Conservation (phyloP, 1,139 yeast genomes). For the Geotrichum klebahnii region DNA sequence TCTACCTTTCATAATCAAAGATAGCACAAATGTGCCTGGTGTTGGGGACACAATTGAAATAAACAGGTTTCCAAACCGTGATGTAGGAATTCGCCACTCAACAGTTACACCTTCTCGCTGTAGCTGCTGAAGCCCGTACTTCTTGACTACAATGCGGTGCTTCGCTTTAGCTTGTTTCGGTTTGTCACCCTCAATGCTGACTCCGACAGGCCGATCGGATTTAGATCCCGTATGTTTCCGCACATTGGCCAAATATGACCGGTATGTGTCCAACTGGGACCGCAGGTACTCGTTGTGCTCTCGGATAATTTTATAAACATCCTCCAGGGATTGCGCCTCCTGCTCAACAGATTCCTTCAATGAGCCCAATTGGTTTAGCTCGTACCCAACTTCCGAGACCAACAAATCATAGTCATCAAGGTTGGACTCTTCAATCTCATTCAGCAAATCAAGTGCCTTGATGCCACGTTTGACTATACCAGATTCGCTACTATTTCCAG, state of each 20-base stretch:
- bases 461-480: slow-evolving; percentile 40
- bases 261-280: slow-evolving; percentile 40
- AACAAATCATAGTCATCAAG: slow-evolving; percentile 37
- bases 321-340: slow-evolving; percentile 39
- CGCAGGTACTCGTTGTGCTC: slow-evolving; percentile 42
- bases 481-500: slow-evolving; percentile 36
- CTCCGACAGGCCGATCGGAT: slow-evolving; percentile 32
- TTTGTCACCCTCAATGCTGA: slow-evolving; percentile 25
- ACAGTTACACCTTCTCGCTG: slow-evolving; percentile 36
- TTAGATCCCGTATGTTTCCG: slow-evolving; percentile 35
- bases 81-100: slow-evolving; percentile 36
- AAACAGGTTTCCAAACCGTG: slow-evolving; percentile 27
- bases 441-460: slow-evolving; percentile 38
- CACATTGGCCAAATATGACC: slow-evolving; percentile 40
- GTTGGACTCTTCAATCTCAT: slow-evolving; percentile 35
- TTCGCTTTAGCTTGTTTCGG: slow-evolving; percentile 25
- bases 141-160: slow-evolving; percentile 33
- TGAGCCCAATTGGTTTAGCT: slow-evolving; percentile 40
- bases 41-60: slow-evolving; percentile 37
- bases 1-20: slow-evolving; percentile 37
- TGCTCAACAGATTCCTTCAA: slow-evolving; percentile 37
- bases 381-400: slow-evolving; percentile 40
- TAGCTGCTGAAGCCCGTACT: slow-evolving; percentile 36
- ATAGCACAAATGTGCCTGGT: slow-evolving; percentile 41
- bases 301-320: slow-evolving; percentile 38